Evolutionary conservation across 495 filamentous ascomycete species (phyloP), one percentile per base, ranked within the genome.

Genomic region (Penicillium mononematosum): DNA sequence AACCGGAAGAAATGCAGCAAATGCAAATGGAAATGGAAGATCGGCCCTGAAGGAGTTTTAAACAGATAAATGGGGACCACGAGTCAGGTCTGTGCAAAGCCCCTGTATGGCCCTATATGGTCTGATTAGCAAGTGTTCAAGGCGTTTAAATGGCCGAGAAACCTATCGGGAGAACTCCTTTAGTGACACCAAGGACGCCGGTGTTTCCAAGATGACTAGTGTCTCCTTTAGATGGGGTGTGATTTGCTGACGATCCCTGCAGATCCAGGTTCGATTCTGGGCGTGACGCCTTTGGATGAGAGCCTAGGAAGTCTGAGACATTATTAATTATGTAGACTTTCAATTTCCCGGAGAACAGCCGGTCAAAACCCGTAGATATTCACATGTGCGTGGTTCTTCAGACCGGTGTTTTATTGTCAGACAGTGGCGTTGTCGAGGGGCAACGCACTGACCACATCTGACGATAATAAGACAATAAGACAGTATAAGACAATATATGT

Each of bases 261-360:
- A 62, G 56, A 20, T 51, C 34, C 34, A 19, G 7, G 24, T 22
- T 20, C 54, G 51, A 39, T 3, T n/a, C 64, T 55, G 56, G 51
- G 62, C 62, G 65, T 56, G 2, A 60, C 65, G 62, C 65, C 64
- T 54, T n/a, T 47, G 52, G 46, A 32, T 14, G 53, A 36, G 22
- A 51, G 36, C 16, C 2, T 39, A 2, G 2, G 34, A 41, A 29
- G 6, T 11, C 17, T 48, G 32, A 32, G n/a, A 56, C 58, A 55
- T 47, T 44, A 41, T 46, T 29, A 34, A 45, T 16, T 14, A 12
- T 34, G 12, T 14, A 5, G 4, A 17, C 38, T 22, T 41, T 5
- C 11, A 20, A n/a, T 17, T 36, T 27, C 36, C 14, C 32, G 24
- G 9, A 25, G 51, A 38, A 58, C 17, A 11, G 7, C 47, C 27